These are phyloP conservation scores for Barnettozyma vustinii DNA, from an alignment of 805 yeast species.

Conservation along the genomic window DNA sequence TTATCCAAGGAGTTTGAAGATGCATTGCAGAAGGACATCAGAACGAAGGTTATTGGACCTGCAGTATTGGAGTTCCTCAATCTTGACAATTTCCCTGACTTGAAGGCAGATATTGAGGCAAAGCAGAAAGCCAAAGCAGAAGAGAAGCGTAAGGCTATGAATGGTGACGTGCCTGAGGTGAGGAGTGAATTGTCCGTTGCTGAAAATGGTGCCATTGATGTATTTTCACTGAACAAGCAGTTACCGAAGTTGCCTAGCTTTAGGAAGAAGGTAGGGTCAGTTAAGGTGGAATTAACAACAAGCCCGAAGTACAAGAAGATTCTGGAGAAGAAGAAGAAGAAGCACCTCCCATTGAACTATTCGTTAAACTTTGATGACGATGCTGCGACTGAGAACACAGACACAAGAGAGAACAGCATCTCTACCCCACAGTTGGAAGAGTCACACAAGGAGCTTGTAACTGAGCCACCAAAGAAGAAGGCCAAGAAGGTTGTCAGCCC, in stretches of 20 bases:
- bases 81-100: constrained; percentile 52
- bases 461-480: constrained; percentile 15
- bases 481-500: constrained; percentile 2
- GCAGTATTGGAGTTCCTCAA: constrained; percentile 55
- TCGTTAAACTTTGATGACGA: constrained; percentile 18
- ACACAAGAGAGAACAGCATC: constrained; percentile 7
- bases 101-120: constrained; percentile 28
- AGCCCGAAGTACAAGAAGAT: constrained; percentile 1
- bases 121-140: not conserved
- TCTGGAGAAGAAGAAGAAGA: constrained; percentile 18
- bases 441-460: constrained; percentile 3
- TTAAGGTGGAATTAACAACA: constrained; percentile 9
- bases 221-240: constrained; percentile 13
- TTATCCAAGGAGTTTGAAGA: constrained; percentile 59
- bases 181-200: constrained; percentile 8
- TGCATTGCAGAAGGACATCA: constrained; percentile 62
- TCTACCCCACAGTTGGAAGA: constrained; percentile 11
- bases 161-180: not conserved
- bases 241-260: constrained; percentile 16
- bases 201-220: constrained; percentile 16
- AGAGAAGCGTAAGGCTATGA: not conserved
- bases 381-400: constrained; percentile 4
- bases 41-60: constrained; percentile 70
- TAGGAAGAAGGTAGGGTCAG: constrained; percentile 23
- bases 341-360: constrained; percentile 15